phyloP scores from a whole-genome alignment of 495 filamentous ascomycete species.

The Trichoderma erinaceum region DNA sequence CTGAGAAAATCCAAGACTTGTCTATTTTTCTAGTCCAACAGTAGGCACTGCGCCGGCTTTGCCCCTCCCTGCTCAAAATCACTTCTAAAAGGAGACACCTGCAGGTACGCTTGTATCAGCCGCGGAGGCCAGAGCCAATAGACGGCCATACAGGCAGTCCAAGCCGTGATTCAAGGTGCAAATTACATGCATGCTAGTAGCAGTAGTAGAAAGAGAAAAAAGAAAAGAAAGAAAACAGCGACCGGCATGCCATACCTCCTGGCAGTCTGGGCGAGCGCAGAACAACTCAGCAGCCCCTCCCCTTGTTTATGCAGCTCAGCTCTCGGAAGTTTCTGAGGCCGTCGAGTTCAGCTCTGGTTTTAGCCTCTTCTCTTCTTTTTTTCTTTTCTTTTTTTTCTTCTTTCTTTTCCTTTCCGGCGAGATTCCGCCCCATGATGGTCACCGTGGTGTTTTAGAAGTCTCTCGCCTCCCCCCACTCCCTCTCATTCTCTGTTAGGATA shows the following conservation, averaged over 20 bases:
- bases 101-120: slow-evolving; percentile 13
- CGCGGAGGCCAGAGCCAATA: neutral
- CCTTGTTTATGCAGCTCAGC: too few relatives aligned
- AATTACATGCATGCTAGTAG: neutral
- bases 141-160: neutral
- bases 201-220: neutral
- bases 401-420: neutral
- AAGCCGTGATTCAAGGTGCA: neutral
- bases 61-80: neutral
- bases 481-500: too few relatives aligned
- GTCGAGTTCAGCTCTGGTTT: neutral
- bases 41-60: neutral
- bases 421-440: too few relatives aligned
- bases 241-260: neutral
- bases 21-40: neutral
- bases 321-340: neutral
- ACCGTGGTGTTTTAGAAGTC: too few relatives aligned
- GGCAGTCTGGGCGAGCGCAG: neutral
- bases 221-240: neutral
- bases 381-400: neutral
- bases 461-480: too few relatives aligned
- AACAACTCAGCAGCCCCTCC: too few relatives aligned
- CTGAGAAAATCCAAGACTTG: neutral
- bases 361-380: neutral
- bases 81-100: slow-evolving; percentile 7